Conservation (phyloP, 768 basidiomycete species). For the Strobilomyces confusus region DNA sequence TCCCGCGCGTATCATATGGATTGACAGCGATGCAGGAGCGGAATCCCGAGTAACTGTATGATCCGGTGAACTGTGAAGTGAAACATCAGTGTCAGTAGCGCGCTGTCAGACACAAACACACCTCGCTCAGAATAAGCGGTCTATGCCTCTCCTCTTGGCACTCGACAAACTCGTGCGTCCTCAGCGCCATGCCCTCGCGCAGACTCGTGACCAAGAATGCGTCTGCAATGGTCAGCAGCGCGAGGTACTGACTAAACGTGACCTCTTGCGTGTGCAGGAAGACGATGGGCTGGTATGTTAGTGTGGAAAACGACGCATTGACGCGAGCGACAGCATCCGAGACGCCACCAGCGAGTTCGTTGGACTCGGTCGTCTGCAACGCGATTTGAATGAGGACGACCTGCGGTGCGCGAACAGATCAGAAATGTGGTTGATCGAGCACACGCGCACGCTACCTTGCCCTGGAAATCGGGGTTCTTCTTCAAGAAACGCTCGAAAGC, state of each 20-base stretch:
- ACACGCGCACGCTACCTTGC: slow-evolving; percentile 43
- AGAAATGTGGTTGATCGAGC: not conserved
- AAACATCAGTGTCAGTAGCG: not conserved
- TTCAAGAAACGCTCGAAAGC: slow-evolving; percentile 83
- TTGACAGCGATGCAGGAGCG: slow-evolving; percentile 83
- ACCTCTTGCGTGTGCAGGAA: slow-evolving; percentile 83
- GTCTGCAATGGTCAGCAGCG: slow-evolving; percentile 76
- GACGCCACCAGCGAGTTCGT: slow-evolving; percentile 70
- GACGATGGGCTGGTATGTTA: slow-evolving; percentile 85
- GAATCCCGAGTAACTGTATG: slow-evolving; percentile 84
- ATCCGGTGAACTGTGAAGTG: slow-evolving; percentile 66
- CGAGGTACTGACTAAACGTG: slow-evolving; percentile 83
- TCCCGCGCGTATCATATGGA: slow-evolving; percentile 82
- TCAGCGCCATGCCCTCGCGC: slow-evolving; percentile 83
- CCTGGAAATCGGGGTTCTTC: slow-evolving; percentile 73
- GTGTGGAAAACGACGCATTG: slow-evolving; percentile 77
- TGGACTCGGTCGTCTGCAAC: slow-evolving; percentile 73
- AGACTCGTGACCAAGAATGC: slow-evolving; percentile 82
- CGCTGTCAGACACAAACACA: slow-evolving; percentile 14
- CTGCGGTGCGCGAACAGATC: slow-evolving; percentile 26
- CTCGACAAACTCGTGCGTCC: slow-evolving; percentile 80
- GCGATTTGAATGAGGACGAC: slow-evolving; percentile 86
- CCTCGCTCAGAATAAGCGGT: slow-evolving; percentile 78
- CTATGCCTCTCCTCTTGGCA: slow-evolving; percentile 70
- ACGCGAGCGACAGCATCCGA: slow-evolving; percentile 71